A percentile compares a stretch with the other conserved stretches of the same genome.
Evolutionary conservation across 495 filamentous ascomycete species (phyloP).

Genomic region (Neurospora tetrasperma): DNA sequence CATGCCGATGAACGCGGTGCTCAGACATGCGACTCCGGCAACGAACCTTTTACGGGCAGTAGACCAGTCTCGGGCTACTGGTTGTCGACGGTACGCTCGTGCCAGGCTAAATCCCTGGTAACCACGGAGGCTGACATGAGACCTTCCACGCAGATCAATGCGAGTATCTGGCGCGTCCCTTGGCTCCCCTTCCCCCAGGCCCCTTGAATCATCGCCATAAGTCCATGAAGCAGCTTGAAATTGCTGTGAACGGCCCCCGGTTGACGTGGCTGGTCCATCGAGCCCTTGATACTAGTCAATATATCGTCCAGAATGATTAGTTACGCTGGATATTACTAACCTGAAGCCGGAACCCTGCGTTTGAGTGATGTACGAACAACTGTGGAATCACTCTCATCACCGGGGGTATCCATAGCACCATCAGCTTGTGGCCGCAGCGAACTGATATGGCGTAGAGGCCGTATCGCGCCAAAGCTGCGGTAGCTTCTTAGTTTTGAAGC

Average conservation of each 20-base stretch:
- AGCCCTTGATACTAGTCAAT: background rate
- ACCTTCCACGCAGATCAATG: slow-evolving; percentile 28
- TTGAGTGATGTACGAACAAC: background rate
- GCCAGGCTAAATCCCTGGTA: slow-evolving; percentile 42
- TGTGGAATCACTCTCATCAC: background rate
- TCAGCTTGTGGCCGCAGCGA: slow-evolving; percentile 6
- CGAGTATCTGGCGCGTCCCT: slow-evolving; percentile 4
- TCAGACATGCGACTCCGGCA: slow-evolving; percentile 58
- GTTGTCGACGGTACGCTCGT: slow-evolving; percentile 39
- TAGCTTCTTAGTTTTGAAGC: slow-evolving; percentile 8
- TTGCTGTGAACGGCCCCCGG: background rate
- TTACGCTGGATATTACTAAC: background rate
- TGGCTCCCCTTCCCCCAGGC: background rate
- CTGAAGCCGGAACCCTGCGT: background rate
- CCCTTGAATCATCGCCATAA: background rate
- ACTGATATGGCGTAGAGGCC: slow-evolving; percentile 4
- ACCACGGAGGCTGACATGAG: slow-evolving; percentile 32
- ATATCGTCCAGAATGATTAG: background rate
- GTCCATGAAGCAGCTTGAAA: background rate
- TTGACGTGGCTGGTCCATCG: background rate
- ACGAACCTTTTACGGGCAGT: slow-evolving; percentile 52
- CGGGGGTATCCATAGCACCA: slow-evolving; percentile 1
- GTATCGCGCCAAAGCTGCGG: slow-evolving; percentile 5
- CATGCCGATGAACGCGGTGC: slow-evolving; percentile 55
- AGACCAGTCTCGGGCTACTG: slow-evolving; percentile 57